Conservation (phyloP, 2,329 filamentous ascomycete genomes). For the Fusarium compactum region DNA sequence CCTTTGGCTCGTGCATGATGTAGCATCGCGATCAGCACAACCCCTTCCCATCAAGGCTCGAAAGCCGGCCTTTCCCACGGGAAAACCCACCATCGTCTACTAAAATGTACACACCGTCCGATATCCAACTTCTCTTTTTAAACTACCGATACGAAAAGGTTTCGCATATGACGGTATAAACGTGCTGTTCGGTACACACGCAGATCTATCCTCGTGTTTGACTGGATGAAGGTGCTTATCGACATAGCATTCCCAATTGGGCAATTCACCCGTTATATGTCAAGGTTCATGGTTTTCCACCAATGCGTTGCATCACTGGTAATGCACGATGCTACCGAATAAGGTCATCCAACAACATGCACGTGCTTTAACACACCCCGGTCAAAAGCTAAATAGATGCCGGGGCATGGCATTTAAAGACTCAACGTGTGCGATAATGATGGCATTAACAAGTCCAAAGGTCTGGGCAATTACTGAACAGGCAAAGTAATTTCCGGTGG, state of each 20-base stretch:
- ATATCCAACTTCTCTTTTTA: constrained; percentile 5
- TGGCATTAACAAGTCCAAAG: not conserved
- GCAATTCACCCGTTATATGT: constrained; percentile 23
- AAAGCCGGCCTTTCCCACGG: not conserved
- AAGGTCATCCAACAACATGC: constrained; percentile 6
- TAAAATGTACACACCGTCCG: constrained; percentile 6
- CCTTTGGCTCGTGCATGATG: not conserved
- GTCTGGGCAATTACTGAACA: constrained; percentile 2
- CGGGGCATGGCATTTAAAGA: constrained; percentile 3
- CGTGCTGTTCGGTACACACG: not conserved
- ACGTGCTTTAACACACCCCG: constrained; percentile 16
- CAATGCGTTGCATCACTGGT: constrained; percentile 1
- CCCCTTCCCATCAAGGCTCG: constrained; percentile 12
- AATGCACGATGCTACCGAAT: constrained; percentile 21
- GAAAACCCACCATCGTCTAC: not conserved
- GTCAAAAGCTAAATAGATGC: too few relatives aligned
- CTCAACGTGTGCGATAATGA: not conserved
- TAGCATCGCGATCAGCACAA: constrained; percentile 25
- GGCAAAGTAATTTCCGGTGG: constrained; percentile 20
- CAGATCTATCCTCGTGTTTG: not conserved
- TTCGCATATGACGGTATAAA: not conserved
- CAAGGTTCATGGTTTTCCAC: constrained; percentile 21
- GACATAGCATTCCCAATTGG: not conserved
- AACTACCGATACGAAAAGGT: not conserved
- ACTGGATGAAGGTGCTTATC: constrained; percentile 1